These are phyloP conservation scores for Kwoniella dejecticola DNA, from an alignment of 768 basidiomycete species.

Conservation along the genomic window DNA sequence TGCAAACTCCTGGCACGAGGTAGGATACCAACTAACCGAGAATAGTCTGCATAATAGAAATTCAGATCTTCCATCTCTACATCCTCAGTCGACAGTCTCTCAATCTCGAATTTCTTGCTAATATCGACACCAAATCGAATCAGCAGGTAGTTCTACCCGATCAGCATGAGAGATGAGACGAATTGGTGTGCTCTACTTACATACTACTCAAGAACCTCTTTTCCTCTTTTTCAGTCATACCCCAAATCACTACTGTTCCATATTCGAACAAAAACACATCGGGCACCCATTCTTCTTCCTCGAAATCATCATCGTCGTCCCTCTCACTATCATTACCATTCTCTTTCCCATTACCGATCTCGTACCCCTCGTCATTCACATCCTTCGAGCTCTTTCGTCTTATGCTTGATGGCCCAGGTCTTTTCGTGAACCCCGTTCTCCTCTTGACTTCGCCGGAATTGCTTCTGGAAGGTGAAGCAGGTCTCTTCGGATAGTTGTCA, in stretches of 20 bases:
- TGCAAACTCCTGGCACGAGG: no score
- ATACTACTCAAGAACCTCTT: constrained; percentile 84
- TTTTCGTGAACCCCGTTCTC: constrained; percentile 48
- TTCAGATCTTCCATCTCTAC: constrained; percentile 96
- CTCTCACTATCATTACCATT: constrained; percentile 32
- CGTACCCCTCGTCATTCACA: constrained; percentile 25
- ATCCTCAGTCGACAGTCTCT: constrained; percentile 79
- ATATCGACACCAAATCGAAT: not conserved
- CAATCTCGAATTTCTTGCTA: constrained; percentile 92
- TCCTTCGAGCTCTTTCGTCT: constrained; percentile 62
- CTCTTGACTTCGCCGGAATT: constrained; percentile 28
- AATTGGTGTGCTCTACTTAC: constrained; percentile 60
- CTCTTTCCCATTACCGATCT: constrained; percentile 22
- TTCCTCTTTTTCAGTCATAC: constrained; percentile 92
- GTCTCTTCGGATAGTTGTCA: constrained; percentile 1
- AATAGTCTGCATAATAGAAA: constrained; percentile 95
- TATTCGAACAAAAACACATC: constrained; percentile 94
- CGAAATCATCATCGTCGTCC: constrained; percentile 48
- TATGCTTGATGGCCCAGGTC: constrained; percentile 22
- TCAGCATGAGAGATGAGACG: not conserved
- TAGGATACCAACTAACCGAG: constrained; percentile 71
- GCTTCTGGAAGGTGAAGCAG: constrained; percentile 13
- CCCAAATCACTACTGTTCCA: constrained; percentile 95
- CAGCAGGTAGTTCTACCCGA: no score
- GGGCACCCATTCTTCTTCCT: constrained; percentile 54